phyloP scores from a whole-genome alignment of 2,329 filamentous ascomycete genomes.

The Botrytis deweyae region DNA sequence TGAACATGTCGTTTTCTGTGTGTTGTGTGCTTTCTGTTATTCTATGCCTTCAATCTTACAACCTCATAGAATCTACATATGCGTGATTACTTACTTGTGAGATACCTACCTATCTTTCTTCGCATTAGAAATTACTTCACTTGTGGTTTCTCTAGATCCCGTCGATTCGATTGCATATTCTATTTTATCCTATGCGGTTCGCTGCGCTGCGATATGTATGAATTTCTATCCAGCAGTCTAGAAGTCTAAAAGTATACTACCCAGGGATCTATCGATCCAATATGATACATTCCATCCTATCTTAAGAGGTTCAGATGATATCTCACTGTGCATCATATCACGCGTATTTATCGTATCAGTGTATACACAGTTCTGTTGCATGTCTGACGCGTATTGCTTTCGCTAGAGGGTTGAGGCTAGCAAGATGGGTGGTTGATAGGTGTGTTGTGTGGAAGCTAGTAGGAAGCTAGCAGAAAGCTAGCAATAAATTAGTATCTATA shows the following conservation, averaged over 20 bases:
- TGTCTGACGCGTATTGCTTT: not conserved
- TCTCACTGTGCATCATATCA: not conserved
- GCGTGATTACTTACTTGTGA: not conserved
- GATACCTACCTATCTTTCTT: not conserved
- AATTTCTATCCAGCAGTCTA: not conserved
- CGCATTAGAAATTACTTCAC: not conserved
- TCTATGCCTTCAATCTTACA: not conserved
- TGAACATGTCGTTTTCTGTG: not conserved
- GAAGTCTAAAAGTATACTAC: not conserved
- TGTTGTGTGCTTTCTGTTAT: not conserved
- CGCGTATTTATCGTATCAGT: not conserved
- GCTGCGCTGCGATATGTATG: not conserved
- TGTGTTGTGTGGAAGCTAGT: not conserved
- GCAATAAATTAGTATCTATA: not conserved
- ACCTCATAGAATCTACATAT: not conserved
- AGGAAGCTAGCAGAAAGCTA: not conserved
- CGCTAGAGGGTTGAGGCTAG: not conserved
- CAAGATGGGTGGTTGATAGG: fast-evolving
- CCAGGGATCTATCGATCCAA: no score
- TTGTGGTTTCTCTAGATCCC: not conserved
- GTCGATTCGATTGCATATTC: not conserved
- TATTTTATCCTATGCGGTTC: not conserved
- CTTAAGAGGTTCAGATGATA: not conserved
- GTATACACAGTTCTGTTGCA: not conserved
- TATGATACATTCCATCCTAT: not conserved